Conservation (phyloP, 352 stramenopile species). For the Paralagenidium karlingii region DNA sequence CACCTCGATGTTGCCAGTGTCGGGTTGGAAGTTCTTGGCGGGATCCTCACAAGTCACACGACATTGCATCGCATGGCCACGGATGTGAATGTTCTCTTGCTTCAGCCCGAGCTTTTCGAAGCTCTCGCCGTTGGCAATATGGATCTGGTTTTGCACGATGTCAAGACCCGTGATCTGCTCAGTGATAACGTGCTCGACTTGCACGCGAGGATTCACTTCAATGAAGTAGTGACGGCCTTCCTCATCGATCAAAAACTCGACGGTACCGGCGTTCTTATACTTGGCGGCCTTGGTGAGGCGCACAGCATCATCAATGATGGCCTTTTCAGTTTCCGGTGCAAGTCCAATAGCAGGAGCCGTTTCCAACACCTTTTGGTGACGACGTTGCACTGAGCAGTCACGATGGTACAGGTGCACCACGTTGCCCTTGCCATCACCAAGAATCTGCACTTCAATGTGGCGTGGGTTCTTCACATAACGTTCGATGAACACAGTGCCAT, state of each 20-base stretch:
- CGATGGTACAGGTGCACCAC: constrained; percentile 93
- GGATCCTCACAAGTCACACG: constrained; percentile 95
- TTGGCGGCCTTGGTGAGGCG: constrained; percentile 83
- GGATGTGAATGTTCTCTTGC: constrained; percentile 89
- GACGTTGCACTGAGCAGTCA: constrained; percentile 96
- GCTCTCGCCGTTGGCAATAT: constrained; percentile 86
- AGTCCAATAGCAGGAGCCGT: constrained; percentile 86
- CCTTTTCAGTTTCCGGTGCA: constrained; percentile 63
- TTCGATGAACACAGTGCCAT: constrained; percentile 94
- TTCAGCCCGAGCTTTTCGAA: constrained; percentile 89
- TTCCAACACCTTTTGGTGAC: constrained; percentile 97
- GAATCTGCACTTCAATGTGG: constrained; percentile 97
- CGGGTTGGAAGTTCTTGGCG: constrained; percentile 90
- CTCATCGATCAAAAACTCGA: constrained; percentile 98
- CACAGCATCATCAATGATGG: constrained; percentile 89
- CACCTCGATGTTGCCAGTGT: constrained; percentile 94
- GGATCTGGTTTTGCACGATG: constrained; percentile 94
- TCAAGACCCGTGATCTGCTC: constrained; percentile 92
- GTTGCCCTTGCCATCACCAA: constrained; percentile 91
- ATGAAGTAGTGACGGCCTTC: constrained; percentile 92
- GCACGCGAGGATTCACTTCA: constrained; percentile 97
- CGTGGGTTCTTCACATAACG: constrained; percentile 91
- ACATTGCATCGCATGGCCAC: constrained; percentile 94
- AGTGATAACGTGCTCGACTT: constrained; percentile 91
- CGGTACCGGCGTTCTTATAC: constrained; percentile 95